Evolutionary conservation across 371 early-diverging fungal species (phyloP).

Genomic region (Zychaea mexicana): DNA sequence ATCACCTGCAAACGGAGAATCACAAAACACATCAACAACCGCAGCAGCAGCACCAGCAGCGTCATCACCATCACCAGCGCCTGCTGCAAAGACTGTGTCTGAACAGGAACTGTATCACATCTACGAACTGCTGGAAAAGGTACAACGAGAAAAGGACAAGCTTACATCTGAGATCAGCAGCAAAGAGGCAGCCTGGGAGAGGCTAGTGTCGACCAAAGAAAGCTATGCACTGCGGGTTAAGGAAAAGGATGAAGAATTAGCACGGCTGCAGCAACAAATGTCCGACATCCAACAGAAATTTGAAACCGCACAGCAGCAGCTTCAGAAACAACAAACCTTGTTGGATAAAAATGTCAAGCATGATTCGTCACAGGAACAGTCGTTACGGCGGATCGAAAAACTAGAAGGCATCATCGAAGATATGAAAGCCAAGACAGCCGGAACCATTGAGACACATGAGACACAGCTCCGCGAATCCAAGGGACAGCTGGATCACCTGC

Average conservation of each 20-base stretch:
- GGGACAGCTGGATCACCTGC: slow-evolving; percentile 16
- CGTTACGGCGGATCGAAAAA: slow-evolving; percentile 22
- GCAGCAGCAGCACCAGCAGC: too few relatives aligned
- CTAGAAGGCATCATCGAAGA: slow-evolving; percentile 19
- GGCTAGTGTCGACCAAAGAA: slow-evolving; percentile 39
- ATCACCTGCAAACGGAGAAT: not conserved
- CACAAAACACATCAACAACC: not conserved
- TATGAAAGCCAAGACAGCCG: slow-evolving; percentile 14
- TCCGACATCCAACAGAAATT: slow-evolving; percentile 12
- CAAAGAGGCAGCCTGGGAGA: slow-evolving; percentile 46
- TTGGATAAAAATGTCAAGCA: slow-evolving; percentile 14
- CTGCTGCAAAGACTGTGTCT: not conserved
- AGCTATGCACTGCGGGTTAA: slow-evolving; percentile 38
- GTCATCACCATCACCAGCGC: too few relatives aligned
- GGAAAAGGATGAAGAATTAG: slow-evolving; percentile 37
- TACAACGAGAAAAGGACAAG: slow-evolving; percentile 28
- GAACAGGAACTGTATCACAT: slow-evolving; percentile 15
- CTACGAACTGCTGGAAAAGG: slow-evolving; percentile 34
- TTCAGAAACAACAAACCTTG: slow-evolving; percentile 11
- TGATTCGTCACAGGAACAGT: slow-evolving; percentile 15
- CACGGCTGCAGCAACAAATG: slow-evolving; percentile 22
- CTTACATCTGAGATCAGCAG: slow-evolving; percentile 28
- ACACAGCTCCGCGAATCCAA: slow-evolving; percentile 5
- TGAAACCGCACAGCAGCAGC: slow-evolving; percentile 11
- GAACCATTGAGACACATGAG: slow-evolving; percentile 11